phyloP scores from a whole-genome alignment of 1,139 yeast genomes.

The Taphrina flavorubra region DNA sequence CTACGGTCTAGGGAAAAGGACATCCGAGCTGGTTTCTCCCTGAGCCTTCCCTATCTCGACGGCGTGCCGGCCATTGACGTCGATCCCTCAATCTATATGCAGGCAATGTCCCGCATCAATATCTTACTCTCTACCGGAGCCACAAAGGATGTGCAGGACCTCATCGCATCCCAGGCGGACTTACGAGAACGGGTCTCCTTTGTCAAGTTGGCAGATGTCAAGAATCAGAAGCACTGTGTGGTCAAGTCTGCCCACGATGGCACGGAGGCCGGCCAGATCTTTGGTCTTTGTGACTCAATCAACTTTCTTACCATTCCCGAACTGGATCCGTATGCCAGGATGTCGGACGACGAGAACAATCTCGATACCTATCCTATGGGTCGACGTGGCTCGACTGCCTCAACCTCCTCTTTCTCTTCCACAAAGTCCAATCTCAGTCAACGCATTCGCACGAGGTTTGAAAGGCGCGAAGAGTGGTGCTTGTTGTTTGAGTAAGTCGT shows the following conservation, averaged over 20 bases:
- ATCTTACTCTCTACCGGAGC: slow-evolving; percentile 12
- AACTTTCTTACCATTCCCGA: slow-evolving; percentile 18
- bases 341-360: slow-evolving; percentile 15
- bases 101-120: slow-evolving; percentile 17
- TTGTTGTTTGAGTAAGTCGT: slow-evolving; percentile 15
- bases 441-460: slow-evolving; percentile 13
- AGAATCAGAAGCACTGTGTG: neutral
- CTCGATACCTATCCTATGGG: neutral
- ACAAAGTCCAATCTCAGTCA: slow-evolving; percentile 20
- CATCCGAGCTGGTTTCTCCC: slow-evolving; percentile 14
- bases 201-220: slow-evolving; percentile 13
- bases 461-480: slow-evolving; percentile 23
- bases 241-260: neutral
- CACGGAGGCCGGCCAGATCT: neutral
- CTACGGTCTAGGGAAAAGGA: slow-evolving; percentile 12
- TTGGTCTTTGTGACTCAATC: neutral
- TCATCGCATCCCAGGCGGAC: slow-evolving; percentile 7
- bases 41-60: slow-evolving; percentile 8
- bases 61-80: slow-evolving; percentile 12
- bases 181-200: slow-evolving; percentile 11
- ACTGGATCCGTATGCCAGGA: slow-evolving; percentile 1
- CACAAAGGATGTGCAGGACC: slow-evolving; percentile 11
- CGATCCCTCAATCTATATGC: slow-evolving; percentile 9
- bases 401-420: slow-evolving; percentile 15
- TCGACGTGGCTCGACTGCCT: slow-evolving; percentile 18